Evolutionary conservation across 169 alveolate genomes (phyloP).

Genomic region (Cryptosporidium baileyi): DNA sequence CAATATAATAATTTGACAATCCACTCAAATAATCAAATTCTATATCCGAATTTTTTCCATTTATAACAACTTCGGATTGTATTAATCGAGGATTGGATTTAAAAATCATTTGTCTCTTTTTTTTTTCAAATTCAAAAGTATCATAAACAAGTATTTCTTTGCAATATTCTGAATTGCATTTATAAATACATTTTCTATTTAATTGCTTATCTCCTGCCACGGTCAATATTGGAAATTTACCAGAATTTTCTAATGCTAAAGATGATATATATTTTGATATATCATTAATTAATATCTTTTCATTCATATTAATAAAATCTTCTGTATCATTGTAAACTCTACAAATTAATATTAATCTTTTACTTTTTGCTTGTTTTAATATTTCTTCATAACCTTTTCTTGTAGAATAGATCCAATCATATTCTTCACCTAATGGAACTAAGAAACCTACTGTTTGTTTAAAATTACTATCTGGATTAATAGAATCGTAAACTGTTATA

Average conservation of each 20-base stretch:
- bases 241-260: conserved; percentile 31
- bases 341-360: conserved; percentile 44
- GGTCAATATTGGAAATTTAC: conserved; percentile 34
- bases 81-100: conserved; percentile 54
- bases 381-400: conserved; percentile 54
- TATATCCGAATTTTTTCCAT: not conserved
- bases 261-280: conserved; percentile 24
- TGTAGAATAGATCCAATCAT: conserved; percentile 54
- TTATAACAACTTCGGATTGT: conserved; percentile 44
- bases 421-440: conserved; percentile 56
- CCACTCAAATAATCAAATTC: not conserved
- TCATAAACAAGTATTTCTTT: conserved; percentile 26
- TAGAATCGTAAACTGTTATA: conserved; percentile 20
- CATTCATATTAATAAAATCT: not conserved
- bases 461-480: not conserved
- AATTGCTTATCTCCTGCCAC: conserved; percentile 10
- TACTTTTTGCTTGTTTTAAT: conserved; percentile 10
- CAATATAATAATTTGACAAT: conserved; percentile 48
- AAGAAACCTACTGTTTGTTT: conserved; percentile 42
- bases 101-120: conserved; percentile 33
- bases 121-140: conserved; percentile 2
- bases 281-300: not conserved
- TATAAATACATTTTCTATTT: not conserved
- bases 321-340: conserved; percentile 2
- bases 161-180: conserved; percentile 21